Base-by-base conservation (phyloP, 192 early-diverging fungal genomes). In the Rhizophagus clarus region DNA sequence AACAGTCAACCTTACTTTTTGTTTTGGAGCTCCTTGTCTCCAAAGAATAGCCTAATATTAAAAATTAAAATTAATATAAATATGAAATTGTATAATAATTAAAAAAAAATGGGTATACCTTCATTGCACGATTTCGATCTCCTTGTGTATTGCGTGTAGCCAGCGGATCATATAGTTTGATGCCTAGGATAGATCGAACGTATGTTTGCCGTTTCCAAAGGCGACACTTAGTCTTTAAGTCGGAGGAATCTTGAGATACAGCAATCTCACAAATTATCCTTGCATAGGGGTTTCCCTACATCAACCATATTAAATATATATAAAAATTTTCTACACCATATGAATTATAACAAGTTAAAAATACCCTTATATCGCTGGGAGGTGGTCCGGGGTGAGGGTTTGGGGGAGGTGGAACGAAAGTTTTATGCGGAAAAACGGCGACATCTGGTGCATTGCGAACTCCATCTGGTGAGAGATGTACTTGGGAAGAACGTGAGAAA, bases 1-100 rank as follows among this genome's bases (percentile, higher is more conserved):
- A 37, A 74, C 6, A 56, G 72, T 74, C 2, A 10, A 56, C 37
- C 72, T 74, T 74, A 74, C 72, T 26, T 22, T 74, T 24, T 56
- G 47, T 22, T 40, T 74, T 56, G 7, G 72, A 28, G 56, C 72
- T 17, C 72, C 72, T 74, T 74, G 72, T 56, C 45, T 42, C 72
- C 72, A 56, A 49, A 74, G 72, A 17, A n/a, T 74, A 56, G 72
- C 72, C 72, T 74, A 74, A 74, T 74, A 74, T 74, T 74, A 14
- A 74, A 74, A 74, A 74, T 11, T 74, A 8, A 64, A 64, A 64
- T 64, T n/a, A n/a, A n/a, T n/a, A 64, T 26, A 56, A 56, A 2
- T 17, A 74, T 47, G 56, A 24, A 74, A 74, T 9, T 74, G 20
- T 74, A 74, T 56, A 74, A 74, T 56, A 56, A 74, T 74, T 17